Percentiles rank a stretch among this genome's conserved stretches.
Evolutionary conservation across 345 rosid species (phyloP).

Genomic region (Microthlaspi erraticum): DNA sequence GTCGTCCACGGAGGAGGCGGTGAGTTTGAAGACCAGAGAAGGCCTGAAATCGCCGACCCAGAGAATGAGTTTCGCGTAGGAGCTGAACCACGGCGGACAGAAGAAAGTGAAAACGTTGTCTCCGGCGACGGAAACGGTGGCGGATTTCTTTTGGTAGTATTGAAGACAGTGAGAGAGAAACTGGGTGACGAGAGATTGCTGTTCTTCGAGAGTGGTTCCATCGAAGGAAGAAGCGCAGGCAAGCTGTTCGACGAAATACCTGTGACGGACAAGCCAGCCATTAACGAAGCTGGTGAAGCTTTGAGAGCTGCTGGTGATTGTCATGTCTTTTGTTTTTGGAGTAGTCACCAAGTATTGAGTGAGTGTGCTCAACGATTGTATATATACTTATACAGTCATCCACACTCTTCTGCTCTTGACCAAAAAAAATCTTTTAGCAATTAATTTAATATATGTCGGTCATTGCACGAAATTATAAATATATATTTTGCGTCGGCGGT

Average conservation of each 20-base stretch:
- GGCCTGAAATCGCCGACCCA: conserved; percentile 47
- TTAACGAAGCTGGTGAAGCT: conserved; percentile 36
- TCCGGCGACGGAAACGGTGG: conserved; percentile 39
- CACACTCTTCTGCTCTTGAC: conserved; percentile 9
- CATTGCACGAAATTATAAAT: not conserved
- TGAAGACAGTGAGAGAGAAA: conserved; percentile 45
- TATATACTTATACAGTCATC: not conserved
- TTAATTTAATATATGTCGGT: conserved; percentile 38
- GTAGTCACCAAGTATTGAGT: conserved; percentile 15
- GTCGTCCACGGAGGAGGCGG: conserved; percentile 20
- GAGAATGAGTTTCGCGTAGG: conserved; percentile 41
- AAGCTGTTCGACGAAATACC: conserved; percentile 43
- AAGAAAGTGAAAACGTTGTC: conserved; percentile 45
- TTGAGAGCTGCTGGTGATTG: conserved; percentile 32
- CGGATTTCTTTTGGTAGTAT: conserved; percentile 42
- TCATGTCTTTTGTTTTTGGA: conserved; percentile 19
- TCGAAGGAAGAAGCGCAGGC: conserved; percentile 34
- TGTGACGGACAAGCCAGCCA: conserved; percentile 41
- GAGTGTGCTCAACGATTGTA: conserved; percentile 5
- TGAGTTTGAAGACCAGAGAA: conserved; percentile 34
- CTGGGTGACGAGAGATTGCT: conserved; percentile 37
- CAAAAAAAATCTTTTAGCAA: conserved; percentile 11
- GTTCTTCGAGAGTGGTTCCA: conserved; percentile 20
- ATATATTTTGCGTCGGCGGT: conserved; percentile 34
- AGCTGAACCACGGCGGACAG: conserved; percentile 42